These are phyloP conservation scores for Lyophyllum shimeji DNA, from an alignment of 768 basidiomycete genomes.

Conservation along the genomic window DNA sequence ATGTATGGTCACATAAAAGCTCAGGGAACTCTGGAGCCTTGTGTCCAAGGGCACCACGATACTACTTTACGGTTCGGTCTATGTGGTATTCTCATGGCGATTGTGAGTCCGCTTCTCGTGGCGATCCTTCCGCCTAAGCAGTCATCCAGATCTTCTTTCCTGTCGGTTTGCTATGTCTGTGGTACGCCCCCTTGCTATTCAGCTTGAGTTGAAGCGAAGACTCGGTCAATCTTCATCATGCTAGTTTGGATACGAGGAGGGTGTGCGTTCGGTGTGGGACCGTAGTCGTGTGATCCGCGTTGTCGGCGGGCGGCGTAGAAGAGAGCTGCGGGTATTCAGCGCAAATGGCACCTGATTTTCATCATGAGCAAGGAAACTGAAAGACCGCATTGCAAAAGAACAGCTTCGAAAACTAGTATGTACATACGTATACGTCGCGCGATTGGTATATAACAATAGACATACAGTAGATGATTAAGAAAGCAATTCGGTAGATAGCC, in stretches of 20 bases:
- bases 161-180: constrained; percentile 25
- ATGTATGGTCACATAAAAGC: too few species aligned
- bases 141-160: constrained; percentile 21
- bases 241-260: constrained; percentile 29
- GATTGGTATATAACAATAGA: constrained; percentile 3
- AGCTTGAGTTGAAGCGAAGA: background rate
- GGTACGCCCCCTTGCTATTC: constrained; percentile 16
- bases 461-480: background rate
- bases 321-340: too few species aligned
- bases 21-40: too few species aligned
- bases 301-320: too few species aligned
- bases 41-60: constrained; percentile 25
- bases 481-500: background rate
- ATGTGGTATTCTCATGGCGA: constrained; percentile 28
- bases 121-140: background rate
- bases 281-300: too few species aligned
- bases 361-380: background rate
- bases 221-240: background rate
- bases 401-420: background rate
- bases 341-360: background rate
- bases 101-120: constrained; percentile 15
- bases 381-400: background rate
- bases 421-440: background rate
- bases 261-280: constrained; percentile 32
- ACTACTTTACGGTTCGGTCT: constrained; percentile 23